A percentile compares a stretch with the other conserved stretches of the same genome.
phyloP scores from a whole-genome alignment of 1,139 yeast species.

The Kluyveromyces sp. region DNA sequence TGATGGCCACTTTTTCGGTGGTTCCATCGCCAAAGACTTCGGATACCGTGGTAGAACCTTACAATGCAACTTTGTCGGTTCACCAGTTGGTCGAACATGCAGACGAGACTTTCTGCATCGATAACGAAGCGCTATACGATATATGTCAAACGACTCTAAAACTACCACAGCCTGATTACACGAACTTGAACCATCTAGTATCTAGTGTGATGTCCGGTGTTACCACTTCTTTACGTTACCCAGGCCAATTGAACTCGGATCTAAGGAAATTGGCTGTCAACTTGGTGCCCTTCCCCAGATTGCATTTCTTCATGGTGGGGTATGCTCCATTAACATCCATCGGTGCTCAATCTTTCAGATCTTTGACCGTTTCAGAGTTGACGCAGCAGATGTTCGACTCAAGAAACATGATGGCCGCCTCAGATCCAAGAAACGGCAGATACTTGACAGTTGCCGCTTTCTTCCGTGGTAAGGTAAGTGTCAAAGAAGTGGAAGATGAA shows the following conservation, averaged over 20 bases:
- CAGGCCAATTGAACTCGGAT: conserved; percentile 90
- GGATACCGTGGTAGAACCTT: conserved; percentile 91
- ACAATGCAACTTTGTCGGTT: conserved; percentile 86
- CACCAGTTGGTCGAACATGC: conserved; percentile 87
- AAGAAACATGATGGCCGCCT: conserved; percentile 92
- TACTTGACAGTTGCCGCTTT: conserved; percentile 92
- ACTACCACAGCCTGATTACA: conserved; percentile 69
- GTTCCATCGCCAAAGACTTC: conserved; percentile 87
- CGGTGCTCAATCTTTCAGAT: conserved; percentile 74
- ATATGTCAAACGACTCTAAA: conserved; percentile 82
- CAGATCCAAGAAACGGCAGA: conserved; percentile 85
- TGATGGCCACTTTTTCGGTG: conserved; percentile 93
- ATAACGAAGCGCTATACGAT: conserved; percentile 85
- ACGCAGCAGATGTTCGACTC: conserved; percentile 92
- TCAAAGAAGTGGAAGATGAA: conserved; percentile 90
- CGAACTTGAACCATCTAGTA: conserved; percentile 72
- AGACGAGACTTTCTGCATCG: conserved; percentile 91
- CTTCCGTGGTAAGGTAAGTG: conserved; percentile 87
- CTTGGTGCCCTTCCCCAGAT: conserved; percentile 89
- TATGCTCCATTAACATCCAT: conserved; percentile 84
- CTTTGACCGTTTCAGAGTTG: conserved; percentile 80
- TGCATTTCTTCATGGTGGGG: conserved; percentile 92
- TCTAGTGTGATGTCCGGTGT: conserved; percentile 93
- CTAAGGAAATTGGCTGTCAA: conserved; percentile 87
- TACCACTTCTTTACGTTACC: conserved; percentile 78